Evolutionary conservation across 352 stramenopile species (phyloP).

Genomic region (Thalassiosira livingstoniorum): DNA sequence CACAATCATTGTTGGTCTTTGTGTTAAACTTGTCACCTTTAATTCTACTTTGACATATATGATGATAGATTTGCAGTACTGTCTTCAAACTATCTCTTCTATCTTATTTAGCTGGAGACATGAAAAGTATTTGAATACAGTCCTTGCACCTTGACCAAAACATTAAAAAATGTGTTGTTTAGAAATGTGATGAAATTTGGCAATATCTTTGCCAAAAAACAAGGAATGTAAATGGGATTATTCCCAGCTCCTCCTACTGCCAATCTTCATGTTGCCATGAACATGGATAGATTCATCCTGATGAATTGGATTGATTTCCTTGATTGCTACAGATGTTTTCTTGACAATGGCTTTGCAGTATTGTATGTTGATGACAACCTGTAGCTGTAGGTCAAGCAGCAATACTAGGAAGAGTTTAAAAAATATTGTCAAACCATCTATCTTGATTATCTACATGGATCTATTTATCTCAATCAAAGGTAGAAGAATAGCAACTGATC

Average conservation of each 20-base stretch:
- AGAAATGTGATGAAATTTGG: slow-evolving; percentile 13
- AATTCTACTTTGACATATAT: slow-evolving; percentile 28
- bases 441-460: not conserved
- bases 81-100: not conserved
- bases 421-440: not conserved
- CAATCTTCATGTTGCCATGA: slow-evolving; percentile 20
- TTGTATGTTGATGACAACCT: not conserved
- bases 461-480: not conserved
- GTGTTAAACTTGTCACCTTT: slow-evolving; percentile 17
- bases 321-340: not conserved
- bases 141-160: not conserved
- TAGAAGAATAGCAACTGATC: not conserved
- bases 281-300: not conserved
- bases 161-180: slow-evolving; percentile 3
- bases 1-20: slow-evolving; percentile 3
- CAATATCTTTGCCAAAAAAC: slow-evolving; percentile 12
- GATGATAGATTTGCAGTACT: slow-evolving; percentile 10
- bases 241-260: slow-evolving; percentile 4
- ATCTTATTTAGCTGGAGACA: not conserved
- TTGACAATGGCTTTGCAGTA: not conserved
- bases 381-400: not conserved
- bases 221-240: slow-evolving; percentile 15
- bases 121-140: slow-evolving; percentile 9
- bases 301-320: not conserved
- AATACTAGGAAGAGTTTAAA: slow-evolving; percentile 25